Evolutionary conservation across 768 basidiomycete species (phyloP).

Genomic region (Termitomyces sp.): DNA sequence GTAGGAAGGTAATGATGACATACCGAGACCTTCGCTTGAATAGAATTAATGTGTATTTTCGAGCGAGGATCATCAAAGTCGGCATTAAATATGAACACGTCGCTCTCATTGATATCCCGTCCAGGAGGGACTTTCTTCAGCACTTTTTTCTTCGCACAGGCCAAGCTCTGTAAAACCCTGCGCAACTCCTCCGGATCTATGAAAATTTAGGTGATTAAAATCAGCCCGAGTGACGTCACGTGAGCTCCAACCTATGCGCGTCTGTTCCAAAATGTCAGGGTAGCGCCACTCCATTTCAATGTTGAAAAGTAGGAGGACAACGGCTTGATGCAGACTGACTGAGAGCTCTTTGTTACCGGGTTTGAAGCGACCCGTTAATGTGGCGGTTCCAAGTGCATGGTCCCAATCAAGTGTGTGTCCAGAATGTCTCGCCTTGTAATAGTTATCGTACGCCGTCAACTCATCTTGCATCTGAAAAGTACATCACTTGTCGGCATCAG

Average conservation of each 20-base stretch:
- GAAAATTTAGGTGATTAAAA: constrained; percentile 16
- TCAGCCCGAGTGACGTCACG: background rate
- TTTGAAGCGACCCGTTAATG: constrained; percentile 64
- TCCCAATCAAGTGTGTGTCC: constrained; percentile 80
- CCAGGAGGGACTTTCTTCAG: constrained; percentile 75
- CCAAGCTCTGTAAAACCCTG: constrained; percentile 88
- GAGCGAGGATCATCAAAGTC: constrained; percentile 74
- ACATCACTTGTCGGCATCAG: constrained; percentile 5
- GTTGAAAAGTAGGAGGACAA: constrained; percentile 87
- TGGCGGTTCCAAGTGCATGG: constrained; percentile 80
- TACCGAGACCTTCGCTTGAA: constrained; percentile 91
- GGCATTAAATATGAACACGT: constrained; percentile 77
- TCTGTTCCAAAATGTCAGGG: constrained; percentile 59
- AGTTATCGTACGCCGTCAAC: constrained; percentile 53
- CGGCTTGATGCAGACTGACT: constrained; percentile 85
- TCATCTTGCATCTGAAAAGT: constrained; percentile 64
- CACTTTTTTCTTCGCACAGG: constrained; percentile 87
- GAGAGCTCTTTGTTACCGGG: constrained; percentile 77
- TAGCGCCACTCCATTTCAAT: constrained; percentile 54
- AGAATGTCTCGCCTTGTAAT: constrained; percentile 77
- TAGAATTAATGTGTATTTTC: constrained; percentile 91
- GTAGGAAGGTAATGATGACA: constrained; percentile 18
- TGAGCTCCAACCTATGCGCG: constrained; percentile 59
- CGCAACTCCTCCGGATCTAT: constrained; percentile 67
- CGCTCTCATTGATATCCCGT: constrained; percentile 68